Evolutionary conservation across 176 grass and related monocot genomes (phyloP).

Genomic region (Eragrostis nindensis): DNA sequence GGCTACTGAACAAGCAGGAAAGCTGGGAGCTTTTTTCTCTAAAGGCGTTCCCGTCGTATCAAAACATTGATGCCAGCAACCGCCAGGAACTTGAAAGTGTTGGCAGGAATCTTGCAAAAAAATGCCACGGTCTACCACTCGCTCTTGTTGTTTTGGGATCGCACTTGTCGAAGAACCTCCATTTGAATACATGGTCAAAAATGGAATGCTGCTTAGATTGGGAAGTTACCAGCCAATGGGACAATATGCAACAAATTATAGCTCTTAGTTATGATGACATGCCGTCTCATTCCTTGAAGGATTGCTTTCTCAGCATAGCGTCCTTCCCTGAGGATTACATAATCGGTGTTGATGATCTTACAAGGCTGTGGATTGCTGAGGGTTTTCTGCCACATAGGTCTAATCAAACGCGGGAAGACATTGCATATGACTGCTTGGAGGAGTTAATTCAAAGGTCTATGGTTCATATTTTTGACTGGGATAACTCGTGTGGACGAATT

Average conservation of each 20-base stretch:
- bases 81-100: background rate
- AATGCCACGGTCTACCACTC: background rate
- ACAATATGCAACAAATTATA: background rate
- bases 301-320: background rate
- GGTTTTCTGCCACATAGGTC: background rate
- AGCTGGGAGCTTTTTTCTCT: constrained; percentile 6
- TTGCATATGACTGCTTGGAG: background rate
- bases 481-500: too few species aligned
- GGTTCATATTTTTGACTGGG: background rate
- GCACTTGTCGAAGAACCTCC: background rate
- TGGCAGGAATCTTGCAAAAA: background rate
- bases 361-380: background rate
- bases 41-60: background rate
- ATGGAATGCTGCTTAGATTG: background rate
- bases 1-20: background rate
- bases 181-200: background rate
- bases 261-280: background rate
- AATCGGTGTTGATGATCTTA: background rate
- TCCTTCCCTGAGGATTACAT: background rate
- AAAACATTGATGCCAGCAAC: background rate
- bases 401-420: background rate
- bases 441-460: constrained; percentile 1
- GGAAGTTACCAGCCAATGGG: background rate
- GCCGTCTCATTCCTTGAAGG: background rate
- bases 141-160: background rate